phyloP scores from a whole-genome alignment of 345 rosid genomes.

The Microthlaspi erraticum region DNA sequence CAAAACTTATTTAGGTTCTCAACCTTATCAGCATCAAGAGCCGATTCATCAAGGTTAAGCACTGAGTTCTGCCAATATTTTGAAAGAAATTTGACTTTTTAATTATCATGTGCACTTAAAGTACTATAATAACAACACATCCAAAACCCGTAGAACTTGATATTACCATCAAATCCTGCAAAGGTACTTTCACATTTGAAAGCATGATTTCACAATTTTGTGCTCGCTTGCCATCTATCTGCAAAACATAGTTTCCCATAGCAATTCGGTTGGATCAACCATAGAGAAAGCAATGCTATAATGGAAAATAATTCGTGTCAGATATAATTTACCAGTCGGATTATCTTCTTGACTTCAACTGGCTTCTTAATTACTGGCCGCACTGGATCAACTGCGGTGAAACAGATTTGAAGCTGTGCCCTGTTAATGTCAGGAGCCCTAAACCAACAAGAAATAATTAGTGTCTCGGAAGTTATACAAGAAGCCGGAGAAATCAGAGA shows the following conservation, averaged over 20 bases:
- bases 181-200: slow-evolving; percentile 93
- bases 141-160: slow-evolving; percentile 19
- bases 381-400: slow-evolving; percentile 75
- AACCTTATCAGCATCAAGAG: slow-evolving; percentile 83
- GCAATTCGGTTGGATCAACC: slow-evolving; percentile 20
- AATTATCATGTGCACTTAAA: background rate
- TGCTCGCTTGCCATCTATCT: slow-evolving; percentile 95
- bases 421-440: slow-evolving; percentile 98
- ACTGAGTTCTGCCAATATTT: slow-evolving; percentile 64
- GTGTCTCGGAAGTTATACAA: slow-evolving; percentile 22
- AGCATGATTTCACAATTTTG: slow-evolving; percentile 99
- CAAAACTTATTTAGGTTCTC: slow-evolving; percentile 88
- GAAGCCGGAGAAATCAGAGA: slow-evolving; percentile 30
- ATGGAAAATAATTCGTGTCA: background rate
- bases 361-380: slow-evolving; percentile 47
- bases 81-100: slow-evolving; percentile 29
- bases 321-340: slow-evolving; percentile 72
- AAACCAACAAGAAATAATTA: slow-evolving; percentile 20
- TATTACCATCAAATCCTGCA: slow-evolving; percentile 83
- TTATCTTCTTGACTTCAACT: slow-evolving; percentile 81
- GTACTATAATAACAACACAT: slow-evolving; percentile 26
- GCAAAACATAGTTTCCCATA: slow-evolving; percentile 34
- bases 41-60: slow-evolving; percentile 80
- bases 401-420: slow-evolving; percentile 88
- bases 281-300: background rate